phyloP scores from a whole-genome alignment of 2,329 filamentous ascomycete species.

The Botrytis tulipae region DNA sequence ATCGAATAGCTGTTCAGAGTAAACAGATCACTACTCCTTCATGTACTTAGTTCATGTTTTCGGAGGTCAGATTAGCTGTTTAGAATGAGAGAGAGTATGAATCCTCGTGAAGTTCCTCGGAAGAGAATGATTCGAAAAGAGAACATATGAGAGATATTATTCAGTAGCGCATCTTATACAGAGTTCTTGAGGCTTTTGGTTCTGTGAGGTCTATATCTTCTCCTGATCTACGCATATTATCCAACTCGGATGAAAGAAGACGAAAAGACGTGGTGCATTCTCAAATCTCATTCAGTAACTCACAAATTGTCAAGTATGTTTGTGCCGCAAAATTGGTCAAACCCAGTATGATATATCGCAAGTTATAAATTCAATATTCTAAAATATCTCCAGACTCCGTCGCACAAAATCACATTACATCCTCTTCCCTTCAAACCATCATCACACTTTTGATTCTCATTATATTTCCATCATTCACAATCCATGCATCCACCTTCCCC shows the following conservation, averaged over 20 bases:
- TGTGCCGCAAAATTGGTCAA: no score
- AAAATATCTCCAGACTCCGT: no score
- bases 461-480: neutral
- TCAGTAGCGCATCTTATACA: neutral
- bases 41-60: neutral
- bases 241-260: neutral
- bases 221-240: neutral
- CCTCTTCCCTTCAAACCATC: neutral
- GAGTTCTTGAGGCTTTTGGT: neutral
- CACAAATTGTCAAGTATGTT: neutral
- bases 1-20: rapidly evolving
- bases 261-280: neutral
- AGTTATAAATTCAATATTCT: neutral
- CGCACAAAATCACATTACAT: neutral
- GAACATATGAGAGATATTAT: neutral
- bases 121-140: neutral
- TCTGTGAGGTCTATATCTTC: neutral
- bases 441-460: neutral
- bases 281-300: neutral
- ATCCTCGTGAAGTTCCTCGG: neutral
- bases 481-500: neutral
- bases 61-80: neutral
- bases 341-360: neutral
- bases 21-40: neutral
- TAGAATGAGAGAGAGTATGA: neutral